Conservation (phyloP, 176 grass and related monocot genomes). For the Musa troglodytarum region DNA sequence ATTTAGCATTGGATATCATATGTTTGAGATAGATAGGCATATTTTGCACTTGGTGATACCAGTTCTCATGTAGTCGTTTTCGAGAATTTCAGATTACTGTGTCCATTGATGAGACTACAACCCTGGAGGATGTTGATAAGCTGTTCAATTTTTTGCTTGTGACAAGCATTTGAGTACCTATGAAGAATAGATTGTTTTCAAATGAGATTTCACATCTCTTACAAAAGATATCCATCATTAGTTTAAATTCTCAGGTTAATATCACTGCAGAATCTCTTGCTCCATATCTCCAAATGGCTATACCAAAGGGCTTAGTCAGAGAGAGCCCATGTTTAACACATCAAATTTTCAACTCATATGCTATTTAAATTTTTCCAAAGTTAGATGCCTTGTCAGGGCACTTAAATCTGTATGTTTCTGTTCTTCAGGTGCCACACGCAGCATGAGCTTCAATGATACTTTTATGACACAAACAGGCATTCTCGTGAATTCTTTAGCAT, state of each 20-base stretch:
- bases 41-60: no score
- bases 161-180: constrained; percentile 67
- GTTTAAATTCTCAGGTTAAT: constrained; percentile 46
- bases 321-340: constrained; percentile 83
- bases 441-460: constrained; percentile 84
- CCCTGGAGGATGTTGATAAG: constrained; percentile 82
- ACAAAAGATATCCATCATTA: background rate
- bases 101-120: constrained; percentile 92
- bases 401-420: constrained; percentile 6
- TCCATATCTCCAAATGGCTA: constrained; percentile 49
- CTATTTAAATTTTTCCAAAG: background rate
- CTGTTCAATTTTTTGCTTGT: constrained; percentile 80
- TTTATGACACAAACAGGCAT: constrained; percentile 17
- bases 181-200: background rate
- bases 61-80: background rate
- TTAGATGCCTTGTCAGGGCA: background rate
- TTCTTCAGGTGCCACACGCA: constrained; percentile 84
- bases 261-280: constrained; percentile 89
- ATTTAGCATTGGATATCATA: background rate
- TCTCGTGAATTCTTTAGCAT: background rate
- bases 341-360: constrained; percentile 80
- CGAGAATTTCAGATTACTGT: constrained; percentile 54
- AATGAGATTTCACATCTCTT: background rate
- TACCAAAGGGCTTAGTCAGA: constrained; percentile 61
- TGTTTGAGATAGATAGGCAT: background rate